phyloP scores from a whole-genome alignment of 257 asterid genomes.

The Solanum gracilifrons region DNA sequence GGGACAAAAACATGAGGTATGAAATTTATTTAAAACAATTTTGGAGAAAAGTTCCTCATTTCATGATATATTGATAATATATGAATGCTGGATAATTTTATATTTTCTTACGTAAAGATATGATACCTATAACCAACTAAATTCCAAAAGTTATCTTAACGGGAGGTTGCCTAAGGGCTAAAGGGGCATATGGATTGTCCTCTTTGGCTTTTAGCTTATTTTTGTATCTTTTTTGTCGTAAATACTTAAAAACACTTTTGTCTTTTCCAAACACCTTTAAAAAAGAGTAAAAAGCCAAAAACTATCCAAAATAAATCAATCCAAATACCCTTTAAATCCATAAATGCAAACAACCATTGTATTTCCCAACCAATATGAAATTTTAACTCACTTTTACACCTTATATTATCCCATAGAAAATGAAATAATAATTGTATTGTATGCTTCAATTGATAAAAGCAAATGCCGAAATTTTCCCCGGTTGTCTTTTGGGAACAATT shows the following conservation, averaged over 20 bases:
- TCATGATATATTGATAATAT: not conserved
- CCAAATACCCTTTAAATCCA: not conserved
- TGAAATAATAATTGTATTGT: not conserved
- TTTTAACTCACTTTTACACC: not conserved
- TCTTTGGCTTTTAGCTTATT: not conserved
- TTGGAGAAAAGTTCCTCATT: not conserved
- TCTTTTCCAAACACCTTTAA: too few species aligned
- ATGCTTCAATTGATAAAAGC: not conserved
- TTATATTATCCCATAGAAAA: not conserved
- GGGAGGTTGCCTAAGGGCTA: not conserved
- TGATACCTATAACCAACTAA: accelerated
- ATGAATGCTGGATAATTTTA: not conserved
- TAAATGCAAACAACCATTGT: not conserved
- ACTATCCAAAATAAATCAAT: too few species aligned
- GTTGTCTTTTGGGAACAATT: not conserved
- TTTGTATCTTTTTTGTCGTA: too few species aligned
- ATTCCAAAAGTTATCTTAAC: not conserved
- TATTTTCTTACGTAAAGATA: not conserved
- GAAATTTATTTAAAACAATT: not conserved
- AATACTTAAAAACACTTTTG: too few species aligned
- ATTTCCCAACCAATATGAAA: too few species aligned
- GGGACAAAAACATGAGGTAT: not conserved
- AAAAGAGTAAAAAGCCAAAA: too few species aligned
- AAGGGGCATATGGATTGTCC: accelerated
- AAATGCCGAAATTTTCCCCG: not conserved